Evolutionary conservation across 1,284 basidiomycete species (phyloP).

Genomic region (Volvariella surrecta): DNA sequence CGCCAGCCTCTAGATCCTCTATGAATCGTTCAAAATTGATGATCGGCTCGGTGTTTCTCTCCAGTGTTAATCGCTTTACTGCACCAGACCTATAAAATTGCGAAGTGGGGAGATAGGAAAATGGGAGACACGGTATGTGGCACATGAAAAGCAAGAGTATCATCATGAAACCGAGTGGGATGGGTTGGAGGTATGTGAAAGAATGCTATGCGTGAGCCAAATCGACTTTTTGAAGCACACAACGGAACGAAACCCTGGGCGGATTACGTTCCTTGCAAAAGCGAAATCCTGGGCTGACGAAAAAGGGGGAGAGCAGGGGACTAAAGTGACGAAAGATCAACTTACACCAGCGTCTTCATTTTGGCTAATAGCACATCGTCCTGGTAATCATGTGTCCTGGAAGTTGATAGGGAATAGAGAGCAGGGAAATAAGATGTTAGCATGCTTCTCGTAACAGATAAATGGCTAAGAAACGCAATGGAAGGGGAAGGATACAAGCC

Average conservation of each 20-base stretch:
- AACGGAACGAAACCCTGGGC: too few relatives aligned
- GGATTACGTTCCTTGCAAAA: too few relatives aligned
- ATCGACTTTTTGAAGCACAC: too few relatives aligned
- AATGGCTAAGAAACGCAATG: too few relatives aligned
- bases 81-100: slow-evolving; percentile 44
- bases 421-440: too few relatives aligned
- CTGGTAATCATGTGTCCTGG: slow-evolving; percentile 57
- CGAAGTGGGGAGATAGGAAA: background rate
- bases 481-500: too few relatives aligned
- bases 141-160: slow-evolving; percentile 1
- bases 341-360: slow-evolving; percentile 66
- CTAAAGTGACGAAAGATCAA: slow-evolving; percentile 6
- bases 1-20: slow-evolving; percentile 61
- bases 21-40: slow-evolving; percentile 67
- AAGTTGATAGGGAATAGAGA: background rate
- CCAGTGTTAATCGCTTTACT: slow-evolving; percentile 51
- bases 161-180: background rate
- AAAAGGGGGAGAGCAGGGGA: too few relatives aligned
- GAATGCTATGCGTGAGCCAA: too few relatives aligned
- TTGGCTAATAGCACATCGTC: slow-evolving; percentile 63
- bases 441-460: too few relatives aligned
- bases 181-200: too few relatives aligned
- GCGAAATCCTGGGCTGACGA: too few relatives aligned
- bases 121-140: background rate
- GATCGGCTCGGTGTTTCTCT: slow-evolving; percentile 40